Base-by-base conservation (phyloP, 2,329 filamentous ascomycete species). In the Knoxdaviesia capensis region DNA sequence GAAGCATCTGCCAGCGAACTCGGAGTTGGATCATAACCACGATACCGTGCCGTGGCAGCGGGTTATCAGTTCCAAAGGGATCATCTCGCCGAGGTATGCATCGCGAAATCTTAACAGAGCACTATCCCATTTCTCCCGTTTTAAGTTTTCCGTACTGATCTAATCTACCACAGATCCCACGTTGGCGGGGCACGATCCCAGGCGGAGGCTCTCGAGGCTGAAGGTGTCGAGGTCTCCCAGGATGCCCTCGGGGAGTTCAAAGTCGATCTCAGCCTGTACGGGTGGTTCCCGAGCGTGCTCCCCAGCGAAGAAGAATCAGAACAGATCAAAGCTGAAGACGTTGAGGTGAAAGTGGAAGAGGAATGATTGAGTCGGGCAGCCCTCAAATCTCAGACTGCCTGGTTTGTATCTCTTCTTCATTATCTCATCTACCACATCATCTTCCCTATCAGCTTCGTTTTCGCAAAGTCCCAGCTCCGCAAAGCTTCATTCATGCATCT, bases 31-130 rank as follows among this genome's bases (percentile, higher is more conserved):
- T 44, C 92, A 80, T 61, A 79, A 94, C 56, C 65, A 70, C 45
- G 65, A 64, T 29, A 94, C 80, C 48, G 88, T 96, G 4, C 88
- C 88, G 0, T 96, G 88, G 88, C 88, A 96, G 63, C 68, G 90
- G 44, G 83, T 96, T 45, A 80, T 96, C 55, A 94, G 88, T 57
- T 64, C 83, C 9, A 88, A 82, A 59, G 87, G 88, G 28, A 65
- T 74, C 45, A 92, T 96, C 49, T 93, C 86, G 38, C 81, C 81
- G 6, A 74, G 87, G 84, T 88, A 40, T 20, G 48, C 30, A 7
- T 31, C 31, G 10, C 5, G 4, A 28, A 31, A 20, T 20, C 3
- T 39, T 32, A 10, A 31, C 10, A 31, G 5, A 7, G 0, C 31
- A 20, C 38, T n/a, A 8, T 6, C 20, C 35, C 10, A 20, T 7